Evolutionary conservation across 768 basidiomycete genomes (phyloP).

Genomic region (Leucocoprinus leucothites): DNA sequence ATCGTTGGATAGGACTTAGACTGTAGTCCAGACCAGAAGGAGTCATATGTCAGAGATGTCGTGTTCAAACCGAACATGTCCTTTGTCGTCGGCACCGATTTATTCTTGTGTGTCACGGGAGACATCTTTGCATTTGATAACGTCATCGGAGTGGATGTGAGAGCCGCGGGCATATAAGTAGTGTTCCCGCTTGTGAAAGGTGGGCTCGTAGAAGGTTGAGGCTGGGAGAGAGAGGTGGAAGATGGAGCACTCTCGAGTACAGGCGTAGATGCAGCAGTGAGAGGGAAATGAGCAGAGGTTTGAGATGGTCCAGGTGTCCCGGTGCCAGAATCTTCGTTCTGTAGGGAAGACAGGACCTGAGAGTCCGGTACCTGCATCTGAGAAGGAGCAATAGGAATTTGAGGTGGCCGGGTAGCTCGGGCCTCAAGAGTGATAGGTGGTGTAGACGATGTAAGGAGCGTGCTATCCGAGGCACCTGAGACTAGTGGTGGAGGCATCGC

Average conservation of each 20-base stretch:
- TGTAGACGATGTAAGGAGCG: background rate
- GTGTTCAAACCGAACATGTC: constrained; percentile 5
- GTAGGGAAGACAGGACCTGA: background rate
- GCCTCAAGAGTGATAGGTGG: background rate
- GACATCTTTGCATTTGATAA: background rate
- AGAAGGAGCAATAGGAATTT: background rate
- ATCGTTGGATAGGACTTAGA: constrained; percentile 8
- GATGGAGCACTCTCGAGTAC: background rate
- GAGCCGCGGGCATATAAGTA: background rate
- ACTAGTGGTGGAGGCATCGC: background rate
- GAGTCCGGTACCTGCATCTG: background rate
- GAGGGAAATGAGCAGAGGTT: background rate
- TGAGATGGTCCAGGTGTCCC: background rate
- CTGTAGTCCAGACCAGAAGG: constrained; percentile 11
- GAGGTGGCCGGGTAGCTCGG: background rate
- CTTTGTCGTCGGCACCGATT: background rate
- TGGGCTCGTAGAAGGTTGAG: background rate
- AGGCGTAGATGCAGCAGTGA: background rate
- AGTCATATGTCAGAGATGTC: constrained; percentile 7
- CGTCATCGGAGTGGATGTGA: background rate
- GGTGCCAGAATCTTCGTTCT: background rate
- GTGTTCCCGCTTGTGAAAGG: background rate
- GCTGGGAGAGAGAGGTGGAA: too few species aligned
- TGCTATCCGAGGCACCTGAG: background rate
- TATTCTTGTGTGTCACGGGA: background rate